Evolutionary conservation across 23 red algal species (phyloP).

Genomic region (Gracilariopsis chorda): DNA sequence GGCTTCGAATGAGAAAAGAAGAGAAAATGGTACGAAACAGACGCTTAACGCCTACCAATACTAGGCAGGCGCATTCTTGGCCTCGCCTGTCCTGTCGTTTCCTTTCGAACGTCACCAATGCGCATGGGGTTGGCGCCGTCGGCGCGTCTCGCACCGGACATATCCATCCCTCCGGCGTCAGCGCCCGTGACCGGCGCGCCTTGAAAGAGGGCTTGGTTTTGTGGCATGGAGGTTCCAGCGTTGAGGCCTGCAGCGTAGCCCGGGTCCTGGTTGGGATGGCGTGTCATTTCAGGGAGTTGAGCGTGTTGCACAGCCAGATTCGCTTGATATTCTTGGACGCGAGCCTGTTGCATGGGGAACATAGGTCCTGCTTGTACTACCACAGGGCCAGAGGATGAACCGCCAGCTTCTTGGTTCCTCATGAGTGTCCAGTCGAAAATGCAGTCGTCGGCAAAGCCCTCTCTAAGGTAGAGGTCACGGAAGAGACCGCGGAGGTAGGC

Average conservation of each 20-base stretch:
- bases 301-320: background rate
- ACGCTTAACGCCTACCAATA: constrained; percentile 20
- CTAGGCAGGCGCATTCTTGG: constrained; percentile 56
- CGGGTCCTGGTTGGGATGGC: background rate
- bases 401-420: constrained; percentile 45
- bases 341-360: background rate
- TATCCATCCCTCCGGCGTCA: background rate
- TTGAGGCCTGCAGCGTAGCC: background rate
- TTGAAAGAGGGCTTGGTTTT: background rate
- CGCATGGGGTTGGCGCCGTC: background rate
- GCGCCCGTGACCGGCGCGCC: background rate
- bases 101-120: constrained; percentile 36
- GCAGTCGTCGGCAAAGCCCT: constrained; percentile 90
- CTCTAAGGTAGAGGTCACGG: constrained; percentile 78
- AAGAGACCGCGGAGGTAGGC: constrained; percentile 91
- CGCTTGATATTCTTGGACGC: background rate
- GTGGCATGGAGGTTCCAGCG: background rate
- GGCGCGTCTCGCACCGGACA: background rate
- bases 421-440: constrained; percentile 98
- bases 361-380: background rate
- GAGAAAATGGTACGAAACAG: background rate
- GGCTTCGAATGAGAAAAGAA: background rate
- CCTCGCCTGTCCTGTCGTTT: background rate
- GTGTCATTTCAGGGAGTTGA: background rate
- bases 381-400: background rate